These are phyloP conservation scores for Pleurotus ostreatus DNA, from an alignment of 768 basidiomycete genomes.

Conservation along the genomic window DNA sequence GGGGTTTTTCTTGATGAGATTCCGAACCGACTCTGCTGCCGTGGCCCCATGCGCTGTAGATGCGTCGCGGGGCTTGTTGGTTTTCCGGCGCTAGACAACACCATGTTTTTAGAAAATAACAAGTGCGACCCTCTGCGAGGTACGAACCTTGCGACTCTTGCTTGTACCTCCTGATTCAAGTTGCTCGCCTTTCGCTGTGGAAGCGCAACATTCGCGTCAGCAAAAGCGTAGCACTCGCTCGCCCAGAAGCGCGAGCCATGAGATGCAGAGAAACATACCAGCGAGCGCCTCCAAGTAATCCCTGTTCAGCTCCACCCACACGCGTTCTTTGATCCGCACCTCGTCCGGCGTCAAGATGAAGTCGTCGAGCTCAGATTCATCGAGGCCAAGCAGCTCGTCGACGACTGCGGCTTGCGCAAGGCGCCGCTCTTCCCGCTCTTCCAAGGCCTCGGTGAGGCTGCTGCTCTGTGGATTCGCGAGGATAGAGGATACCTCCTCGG, in stretches of 20 bases:
- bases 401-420: constrained; percentile 38
- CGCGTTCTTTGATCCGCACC: constrained; percentile 79
- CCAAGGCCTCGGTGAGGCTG: constrained; percentile 56
- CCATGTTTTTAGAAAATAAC: constrained; percentile 18
- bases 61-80: constrained; percentile 65
- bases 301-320: constrained; percentile 92
- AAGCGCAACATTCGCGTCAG: constrained; percentile 33
- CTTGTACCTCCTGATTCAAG: constrained; percentile 33
- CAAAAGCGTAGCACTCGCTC: constrained; percentile 22
- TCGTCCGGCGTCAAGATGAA: constrained; percentile 79
- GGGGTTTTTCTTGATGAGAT: constrained; percentile 78
- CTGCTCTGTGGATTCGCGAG: constrained; percentile 59
- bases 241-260: neutral
- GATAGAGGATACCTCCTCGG: constrained; percentile 67
- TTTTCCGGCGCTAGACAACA: constrained; percentile 61
- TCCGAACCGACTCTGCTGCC: constrained; percentile 73
- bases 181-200: constrained; percentile 65
- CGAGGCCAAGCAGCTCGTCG: constrained; percentile 72
- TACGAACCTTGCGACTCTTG: constrained; percentile 79
- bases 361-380: constrained; percentile 85
- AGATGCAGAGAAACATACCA: constrained; percentile 42
- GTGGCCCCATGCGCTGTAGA: constrained; percentile 65
- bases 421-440: constrained; percentile 64
- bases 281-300: constrained; percentile 89
- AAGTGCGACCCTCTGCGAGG: constrained; percentile 32